Evolutionary conservation across 345 rosid genomes (phyloP).

Genomic region (Eucalyptus erythrocorys): DNA sequence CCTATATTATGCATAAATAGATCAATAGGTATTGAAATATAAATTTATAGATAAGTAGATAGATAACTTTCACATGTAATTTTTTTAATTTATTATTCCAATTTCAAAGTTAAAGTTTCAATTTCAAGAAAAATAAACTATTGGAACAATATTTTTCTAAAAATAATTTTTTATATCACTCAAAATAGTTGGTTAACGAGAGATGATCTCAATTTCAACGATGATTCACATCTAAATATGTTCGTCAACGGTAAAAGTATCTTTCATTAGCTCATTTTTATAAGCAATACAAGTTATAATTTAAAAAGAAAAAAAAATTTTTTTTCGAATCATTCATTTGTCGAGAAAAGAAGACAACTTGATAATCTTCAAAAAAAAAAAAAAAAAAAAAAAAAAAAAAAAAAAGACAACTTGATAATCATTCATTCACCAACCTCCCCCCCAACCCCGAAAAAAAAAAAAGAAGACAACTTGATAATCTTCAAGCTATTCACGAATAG

Average conservation of each 20-base stretch:
- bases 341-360: neutral
- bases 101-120: neutral
- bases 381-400: no score
- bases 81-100: neutral
- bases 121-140: rapidly evolving
- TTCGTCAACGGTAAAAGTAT: neutral
- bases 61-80: neutral
- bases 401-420: neutral
- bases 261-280: neutral
- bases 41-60: neutral
- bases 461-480: neutral
- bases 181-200: neutral
- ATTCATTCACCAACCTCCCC: no score
- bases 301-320: no score
- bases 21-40: neutral
- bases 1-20: neutral
- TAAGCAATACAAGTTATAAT: no score
- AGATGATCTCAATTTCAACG: neutral
- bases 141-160: neutral
- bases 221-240: neutral
- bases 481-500: neutral
- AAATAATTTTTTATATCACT: neutral
- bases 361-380: no score
- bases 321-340: neutral
- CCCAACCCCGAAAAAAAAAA: no score